phyloP scores from a whole-genome alignment of 2,329 filamentous ascomycete species.

The Hysterium pulicare region DNA sequence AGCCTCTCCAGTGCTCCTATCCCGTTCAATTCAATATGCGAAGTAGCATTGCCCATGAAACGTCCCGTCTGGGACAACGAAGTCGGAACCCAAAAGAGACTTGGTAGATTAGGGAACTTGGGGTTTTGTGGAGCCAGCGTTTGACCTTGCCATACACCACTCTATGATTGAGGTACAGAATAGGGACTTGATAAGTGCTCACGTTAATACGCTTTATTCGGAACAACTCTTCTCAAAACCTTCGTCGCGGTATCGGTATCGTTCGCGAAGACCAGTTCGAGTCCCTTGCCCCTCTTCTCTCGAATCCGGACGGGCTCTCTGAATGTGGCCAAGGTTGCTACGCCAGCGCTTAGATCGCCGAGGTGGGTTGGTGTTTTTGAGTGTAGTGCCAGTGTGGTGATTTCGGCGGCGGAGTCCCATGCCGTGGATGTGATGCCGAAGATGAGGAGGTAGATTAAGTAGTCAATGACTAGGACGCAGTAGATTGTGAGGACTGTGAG shows the following conservation, averaged over 20 bases:
- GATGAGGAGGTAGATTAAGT: slow-evolving; percentile 9
- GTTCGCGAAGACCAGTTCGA: slow-evolving; percentile 14
- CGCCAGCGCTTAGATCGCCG: slow-evolving; percentile 8
- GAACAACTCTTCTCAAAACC: too few relatives aligned
- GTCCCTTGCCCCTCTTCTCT: slow-evolving; percentile 6
- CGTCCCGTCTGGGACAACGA: too few relatives aligned
- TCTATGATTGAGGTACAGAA: too few relatives aligned
- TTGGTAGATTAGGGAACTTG: too few relatives aligned
- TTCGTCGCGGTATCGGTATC: slow-evolving; percentile 3
- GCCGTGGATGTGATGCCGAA: slow-evolving; percentile 13
- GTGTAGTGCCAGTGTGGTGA: slow-evolving; percentile 14
- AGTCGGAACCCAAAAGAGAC: too few relatives aligned
- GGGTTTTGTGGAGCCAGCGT: too few relatives aligned
- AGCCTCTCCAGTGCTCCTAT: too few relatives aligned
- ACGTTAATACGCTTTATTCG: too few relatives aligned
- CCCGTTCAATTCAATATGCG: too few relatives aligned
- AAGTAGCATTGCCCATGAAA: too few relatives aligned
- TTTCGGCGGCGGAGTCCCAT: slow-evolving; percentile 13
- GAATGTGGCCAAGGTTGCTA: slow-evolving; percentile 12
- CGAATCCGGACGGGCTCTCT: slow-evolving; percentile 12
- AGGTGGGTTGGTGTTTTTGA: slow-evolving; percentile 10
- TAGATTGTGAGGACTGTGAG: slow-evolving; percentile 9
- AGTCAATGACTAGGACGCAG: slow-evolving; percentile 7
- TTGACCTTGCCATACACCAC: too few relatives aligned
- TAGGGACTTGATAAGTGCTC: too few relatives aligned